Evolutionary conservation across 371 early-diverging fungal genomes (phyloP).

Genomic region (Apophysomyces elegans): DNA sequence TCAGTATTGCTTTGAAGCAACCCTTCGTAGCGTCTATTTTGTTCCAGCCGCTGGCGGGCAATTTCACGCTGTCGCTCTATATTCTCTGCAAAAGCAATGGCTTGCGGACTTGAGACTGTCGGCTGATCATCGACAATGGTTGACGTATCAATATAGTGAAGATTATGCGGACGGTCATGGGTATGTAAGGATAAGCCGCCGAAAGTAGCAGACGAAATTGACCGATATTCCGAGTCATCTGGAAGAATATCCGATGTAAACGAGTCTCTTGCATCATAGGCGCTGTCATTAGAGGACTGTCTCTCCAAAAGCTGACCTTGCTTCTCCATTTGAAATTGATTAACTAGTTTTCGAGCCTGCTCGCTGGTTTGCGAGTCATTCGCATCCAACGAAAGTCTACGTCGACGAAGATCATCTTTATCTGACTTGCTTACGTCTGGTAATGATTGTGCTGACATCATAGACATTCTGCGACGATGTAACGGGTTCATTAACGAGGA

Average conservation of each 20-base stretch:
- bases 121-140: not conserved
- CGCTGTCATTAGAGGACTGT: no score
- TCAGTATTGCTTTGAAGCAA: constrained; percentile 16
- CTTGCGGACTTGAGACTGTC: not conserved
- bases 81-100: constrained; percentile 36
- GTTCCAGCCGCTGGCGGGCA: constrained; percentile 32
- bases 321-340: no score
- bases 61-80: constrained; percentile 37
- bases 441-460: constrained; percentile 29
- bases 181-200: no score
- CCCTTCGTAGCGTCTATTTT: constrained; percentile 29
- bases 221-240: no score
- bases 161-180: not conserved
- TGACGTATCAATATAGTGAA: not conserved
- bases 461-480: constrained; percentile 25
- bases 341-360: no score
- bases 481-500: not conserved
- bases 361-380: no score
- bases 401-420: no score
- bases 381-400: no score
- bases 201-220: no score
- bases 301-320: no score
- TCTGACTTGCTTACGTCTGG: not conserved
- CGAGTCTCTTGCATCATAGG: no score
- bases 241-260: no score